Evolutionary conservation across 2,329 filamentous ascomycete species (phyloP).

Genomic region (Fusarium tanahbumbuense): DNA sequence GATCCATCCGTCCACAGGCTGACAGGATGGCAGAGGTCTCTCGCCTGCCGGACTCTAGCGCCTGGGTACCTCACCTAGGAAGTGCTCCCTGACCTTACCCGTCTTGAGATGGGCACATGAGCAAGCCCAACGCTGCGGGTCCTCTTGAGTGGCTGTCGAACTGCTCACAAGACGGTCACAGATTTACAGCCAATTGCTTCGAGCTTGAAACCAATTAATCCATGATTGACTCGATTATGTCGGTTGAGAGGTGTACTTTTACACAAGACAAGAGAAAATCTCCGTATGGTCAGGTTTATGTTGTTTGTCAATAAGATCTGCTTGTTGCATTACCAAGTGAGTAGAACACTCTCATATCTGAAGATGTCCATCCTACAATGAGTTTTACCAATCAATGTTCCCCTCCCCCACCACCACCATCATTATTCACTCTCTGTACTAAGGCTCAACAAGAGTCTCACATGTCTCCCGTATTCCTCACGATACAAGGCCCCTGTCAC

Average conservation of each 20-base stretch:
- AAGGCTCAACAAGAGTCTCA: slow-evolving; percentile 17
- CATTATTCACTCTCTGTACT: slow-evolving; percentile 1
- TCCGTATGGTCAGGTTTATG: background rate
- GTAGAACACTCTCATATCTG: background rate
- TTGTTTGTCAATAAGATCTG: slow-evolving; percentile 2
- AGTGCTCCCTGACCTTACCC: slow-evolving; percentile 43
- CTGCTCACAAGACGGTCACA: slow-evolving; percentile 40
- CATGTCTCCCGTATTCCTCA: slow-evolving; percentile 27
- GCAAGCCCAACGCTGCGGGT: slow-evolving; percentile 57
- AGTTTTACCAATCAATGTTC: slow-evolving; percentile 7
- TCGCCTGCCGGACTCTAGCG: slow-evolving; percentile 29
- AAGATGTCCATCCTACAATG: background rate
- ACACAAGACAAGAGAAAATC: background rate
- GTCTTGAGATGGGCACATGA: slow-evolving; percentile 62
- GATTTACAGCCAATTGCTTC: slow-evolving; percentile 26
- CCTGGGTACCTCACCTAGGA: slow-evolving; percentile 27
- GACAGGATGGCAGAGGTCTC: slow-evolving; percentile 10
- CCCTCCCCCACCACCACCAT: slow-evolving; percentile 5
- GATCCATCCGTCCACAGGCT: background rate
- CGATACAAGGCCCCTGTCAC: slow-evolving; percentile 22
- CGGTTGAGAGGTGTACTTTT: background rate
- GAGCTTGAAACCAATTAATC: slow-evolving; percentile 7
- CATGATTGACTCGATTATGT: background rate
- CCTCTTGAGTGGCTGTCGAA: slow-evolving; percentile 37
- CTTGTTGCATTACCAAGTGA: background rate